Evolutionary conservation across 2,329 filamentous ascomycete genomes (phyloP), one percentile per base, ranked within the genome.

Genomic region (Claviceps purpurea): DNA sequence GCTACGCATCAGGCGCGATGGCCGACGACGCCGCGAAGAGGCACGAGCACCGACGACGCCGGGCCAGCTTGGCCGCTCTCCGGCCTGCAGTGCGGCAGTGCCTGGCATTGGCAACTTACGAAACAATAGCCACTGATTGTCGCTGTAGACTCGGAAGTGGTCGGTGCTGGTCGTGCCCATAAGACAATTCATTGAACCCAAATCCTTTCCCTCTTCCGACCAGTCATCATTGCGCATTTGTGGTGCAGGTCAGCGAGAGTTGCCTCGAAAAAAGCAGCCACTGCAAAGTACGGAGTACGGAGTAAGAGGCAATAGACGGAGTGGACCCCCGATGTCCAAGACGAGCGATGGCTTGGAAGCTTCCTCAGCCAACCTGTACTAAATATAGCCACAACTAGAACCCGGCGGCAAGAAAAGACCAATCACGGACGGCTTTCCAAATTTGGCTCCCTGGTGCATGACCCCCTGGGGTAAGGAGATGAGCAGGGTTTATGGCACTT

Each of bases 301-400:
- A 26, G 26, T 26, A 34, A 34, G 30, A 34, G 30, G 30, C 30
- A 11, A 11, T 34, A 34, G 30, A 11, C 30, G 30, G 30, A 34
- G 30, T 34, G 30, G 26, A 11, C 3, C 30, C 8, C 30, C 30
- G 30, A 34, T 30, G 10, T n/a, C 14, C 39, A 18, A 18, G 16
- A 16, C 14, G 38, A 40, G 16, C 14, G 13, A 40, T 40, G 38
- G 38, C 13, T 40, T 14, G 14, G 38, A 14, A 40, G 14, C 39
- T n/a, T 18, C 39, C 39, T n/a, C 16, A 41, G 38, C 14, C 39
- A 41, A n/a, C 39, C 18, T n/a, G 14, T 34, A 53, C 64, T 67
- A 67, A 65, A 64, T 65, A 64, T 67, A 67, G 64, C 47, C 52
- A 49, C 56, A 50, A 55, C 57, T 58, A 59, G 57, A 56, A 56